Conservation (phyloP, 2,329 filamentous ascomycete species). For the Byssothecium circinans region DNA sequence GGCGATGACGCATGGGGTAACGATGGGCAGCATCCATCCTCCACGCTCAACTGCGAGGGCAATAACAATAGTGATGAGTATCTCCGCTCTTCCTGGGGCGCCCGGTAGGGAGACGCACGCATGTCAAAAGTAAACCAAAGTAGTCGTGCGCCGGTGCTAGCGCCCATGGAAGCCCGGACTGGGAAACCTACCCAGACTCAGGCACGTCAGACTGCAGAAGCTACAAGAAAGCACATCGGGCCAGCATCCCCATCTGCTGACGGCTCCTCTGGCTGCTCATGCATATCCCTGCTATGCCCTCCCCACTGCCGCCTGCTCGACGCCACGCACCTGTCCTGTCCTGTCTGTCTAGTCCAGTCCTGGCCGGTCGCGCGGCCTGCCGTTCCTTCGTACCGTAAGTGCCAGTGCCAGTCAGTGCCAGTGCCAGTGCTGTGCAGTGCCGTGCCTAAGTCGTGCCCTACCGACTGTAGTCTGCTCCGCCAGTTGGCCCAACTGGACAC, state of each 20-base stretch:
- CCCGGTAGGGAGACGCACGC: conserved; percentile 5
- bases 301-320: conserved; percentile 35
- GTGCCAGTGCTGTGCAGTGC: too few species aligned
- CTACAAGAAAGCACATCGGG: conserved; percentile 30
- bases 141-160: conserved; percentile 34
- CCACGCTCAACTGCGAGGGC: too few species aligned
- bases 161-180: conserved; percentile 32
- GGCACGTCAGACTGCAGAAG: conserved; percentile 39
- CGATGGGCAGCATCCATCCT: conserved; percentile 22
- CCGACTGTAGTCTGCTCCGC: conserved; percentile 32
- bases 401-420: too few species aligned
- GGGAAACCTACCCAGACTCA: conserved; percentile 34
- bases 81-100: conserved; percentile 27
- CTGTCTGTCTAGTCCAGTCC: conserved; percentile 17
- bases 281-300: conserved; percentile 39
- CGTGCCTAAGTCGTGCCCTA: too few species aligned
- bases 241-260: conserved; percentile 33
- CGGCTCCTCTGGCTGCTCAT: conserved; percentile 31
- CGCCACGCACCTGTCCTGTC: conserved; percentile 43
- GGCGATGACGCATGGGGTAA: conserved; percentile 17
- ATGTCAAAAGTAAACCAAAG: conserved; percentile 31
- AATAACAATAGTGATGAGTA: too few species aligned
- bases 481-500: conserved; percentile 39
- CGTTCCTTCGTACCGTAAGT: conserved; percentile 36
- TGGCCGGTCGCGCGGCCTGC: conserved; percentile 34